Evolutionary conservation across 1,284 basidiomycete species (phyloP).

Genomic region (Ceratobasidium sp.): DNA sequence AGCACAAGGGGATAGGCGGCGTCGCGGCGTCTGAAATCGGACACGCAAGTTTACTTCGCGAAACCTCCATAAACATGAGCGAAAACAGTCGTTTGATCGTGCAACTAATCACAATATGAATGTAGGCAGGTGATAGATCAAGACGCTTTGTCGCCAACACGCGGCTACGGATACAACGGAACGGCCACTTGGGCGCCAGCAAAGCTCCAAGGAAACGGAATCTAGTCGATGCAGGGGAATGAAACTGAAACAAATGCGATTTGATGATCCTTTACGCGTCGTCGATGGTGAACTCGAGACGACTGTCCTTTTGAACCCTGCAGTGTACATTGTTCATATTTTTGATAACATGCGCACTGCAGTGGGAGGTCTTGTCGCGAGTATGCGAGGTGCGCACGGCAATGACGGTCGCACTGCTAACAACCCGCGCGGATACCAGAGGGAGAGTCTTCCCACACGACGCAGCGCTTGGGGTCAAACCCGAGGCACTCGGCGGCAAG

Average conservation of each 20-base stretch:
- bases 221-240: conserved; percentile 5
- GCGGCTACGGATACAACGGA: conserved; percentile 35
- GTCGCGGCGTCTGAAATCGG: too few species aligned
- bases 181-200: background rate
- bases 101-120: background rate
- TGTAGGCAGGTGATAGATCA: conserved; percentile 4
- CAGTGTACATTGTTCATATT: conserved; percentile 68
- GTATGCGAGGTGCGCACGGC: conserved; percentile 71
- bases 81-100: conserved; percentile 2
- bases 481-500: conserved; percentile 79
- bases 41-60: background rate
- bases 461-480: conserved; percentile 55
- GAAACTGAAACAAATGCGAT: background rate
- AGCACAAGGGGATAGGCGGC: too few species aligned
- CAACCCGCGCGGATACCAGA: conserved; percentile 79
- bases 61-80: background rate
- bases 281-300: conserved; percentile 51
- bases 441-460: conserved; percentile 82
- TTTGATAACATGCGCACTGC: conserved; percentile 74
- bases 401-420: conserved; percentile 77
- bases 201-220: conserved; percentile 7
- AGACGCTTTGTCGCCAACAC: background rate
- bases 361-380: conserved; percentile 67
- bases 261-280: conserved; percentile 25
- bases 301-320: conserved; percentile 52